Base-by-base conservation (phyloP, 352 stramenopile genomes). In the Blastocystis sp. region DNA sequence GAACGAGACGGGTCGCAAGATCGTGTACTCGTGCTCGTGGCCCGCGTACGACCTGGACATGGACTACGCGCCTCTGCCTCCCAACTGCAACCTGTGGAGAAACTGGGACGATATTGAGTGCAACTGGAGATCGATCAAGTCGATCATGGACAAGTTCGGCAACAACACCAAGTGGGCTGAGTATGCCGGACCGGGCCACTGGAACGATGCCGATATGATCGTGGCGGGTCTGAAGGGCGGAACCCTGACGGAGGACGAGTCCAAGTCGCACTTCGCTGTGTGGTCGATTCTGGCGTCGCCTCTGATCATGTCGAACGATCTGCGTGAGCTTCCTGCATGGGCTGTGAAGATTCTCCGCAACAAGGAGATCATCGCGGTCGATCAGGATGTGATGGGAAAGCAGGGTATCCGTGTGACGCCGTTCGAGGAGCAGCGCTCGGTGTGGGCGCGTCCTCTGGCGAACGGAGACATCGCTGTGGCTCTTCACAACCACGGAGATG, bases 181-280 rank as follows among this genome's bases (percentile, higher is more conserved):
- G 18, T 72, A 81, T 71, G 86, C 87, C 18, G 87, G 73, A 21
- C 87, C 87, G 0, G 88, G 88, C 1, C 65, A 86, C 69, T 88
- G 49, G 61, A 89, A 90, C 78, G 88, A 90, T 81, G 61, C 87
- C 29, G 86, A 88, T 64, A 87, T 89, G 72, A 89, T 89, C 61
- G 67, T 78, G 8, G 53, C 38, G 27, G 67, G 67, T 63, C 40
- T 88, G 54, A 87, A 84, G 56, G 71, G 77, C 61, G 71, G 88
- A 27, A 48, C 54, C 29, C 4, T 89, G 46, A 89, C 63, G 48
- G 38, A 89, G 38, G 69, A 57, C 63, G 40, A 89, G 79, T 79
- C 57, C 27, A 53, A 84, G 40, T 79, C 87, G 24, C 87, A 89
- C 61, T 84, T 89, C 44, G 87, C 87, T 51, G 87, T 89, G 21